Percentiles rank a stretch among this genome's conserved stretches.
Conservation (phyloP, 495 filamentous ascomycete species). For the Chaetomidium leptoderma region DNA sequence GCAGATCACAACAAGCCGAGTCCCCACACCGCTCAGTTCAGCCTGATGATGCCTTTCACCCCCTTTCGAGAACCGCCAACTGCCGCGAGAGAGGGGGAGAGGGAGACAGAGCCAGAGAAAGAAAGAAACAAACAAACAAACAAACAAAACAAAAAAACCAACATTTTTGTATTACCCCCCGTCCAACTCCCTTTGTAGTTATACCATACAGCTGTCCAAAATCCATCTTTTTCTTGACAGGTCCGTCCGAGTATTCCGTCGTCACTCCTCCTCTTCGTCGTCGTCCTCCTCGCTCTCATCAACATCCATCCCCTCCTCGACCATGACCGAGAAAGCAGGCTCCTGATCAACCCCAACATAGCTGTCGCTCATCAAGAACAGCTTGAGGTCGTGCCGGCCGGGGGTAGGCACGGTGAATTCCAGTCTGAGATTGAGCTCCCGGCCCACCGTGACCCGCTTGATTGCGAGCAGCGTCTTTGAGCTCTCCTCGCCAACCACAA, state of each 20-base stretch:
- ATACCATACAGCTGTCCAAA: slow-evolving; percentile 23
- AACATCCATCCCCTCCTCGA: slow-evolving; percentile 91
- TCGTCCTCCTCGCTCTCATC: slow-evolving; percentile 80
- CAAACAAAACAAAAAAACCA: slow-evolving; percentile 7
- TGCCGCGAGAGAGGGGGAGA: not conserved
- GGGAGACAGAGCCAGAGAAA: not conserved
- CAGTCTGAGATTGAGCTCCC: slow-evolving; percentile 68
- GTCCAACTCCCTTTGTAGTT: slow-evolving; percentile 11
- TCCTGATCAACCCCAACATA: slow-evolving; percentile 98
- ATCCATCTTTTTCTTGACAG: not conserved
- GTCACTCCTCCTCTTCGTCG: slow-evolving; percentile 41
- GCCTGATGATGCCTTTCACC: slow-evolving; percentile 9
- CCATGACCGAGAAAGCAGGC: slow-evolving; percentile 77
- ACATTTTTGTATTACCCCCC: slow-evolving; percentile 18
- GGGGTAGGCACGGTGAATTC: slow-evolving; percentile 84
- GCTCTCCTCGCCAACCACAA: slow-evolving; percentile 87
- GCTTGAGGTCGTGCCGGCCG: slow-evolving; percentile 81
- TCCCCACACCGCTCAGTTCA: slow-evolving; percentile 27
- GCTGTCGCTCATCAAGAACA: slow-evolving; percentile 96
- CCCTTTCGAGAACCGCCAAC: not conserved
- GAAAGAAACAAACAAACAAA: slow-evolving; percentile 1
- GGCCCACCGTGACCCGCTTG: slow-evolving; percentile 86
- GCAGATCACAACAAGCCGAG: slow-evolving; percentile 21
- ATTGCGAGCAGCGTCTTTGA: slow-evolving; percentile 84
- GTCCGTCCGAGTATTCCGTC: not conserved